phyloP scores from a whole-genome alignment of 768 basidiomycete genomes.

The Leccinum aurantiacum region DNA sequence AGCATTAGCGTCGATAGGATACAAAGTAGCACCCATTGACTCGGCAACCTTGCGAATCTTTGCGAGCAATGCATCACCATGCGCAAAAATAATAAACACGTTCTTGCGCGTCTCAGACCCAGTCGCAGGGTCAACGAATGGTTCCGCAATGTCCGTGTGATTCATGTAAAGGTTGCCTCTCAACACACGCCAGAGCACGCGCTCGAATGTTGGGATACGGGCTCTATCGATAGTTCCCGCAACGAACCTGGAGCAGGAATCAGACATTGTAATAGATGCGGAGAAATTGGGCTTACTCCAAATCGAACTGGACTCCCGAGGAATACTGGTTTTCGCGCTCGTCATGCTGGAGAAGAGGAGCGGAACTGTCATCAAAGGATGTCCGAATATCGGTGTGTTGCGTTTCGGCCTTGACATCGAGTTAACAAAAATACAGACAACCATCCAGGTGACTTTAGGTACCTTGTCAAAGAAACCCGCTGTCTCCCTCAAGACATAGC shows the following conservation, averaged over 20 bases:
- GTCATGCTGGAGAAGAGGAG: slow-evolving; percentile 88
- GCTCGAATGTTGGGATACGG: slow-evolving; percentile 91
- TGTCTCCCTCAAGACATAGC: slow-evolving; percentile 93
- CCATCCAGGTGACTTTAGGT: slow-evolving; percentile 18
- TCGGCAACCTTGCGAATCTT: slow-evolving; percentile 99
- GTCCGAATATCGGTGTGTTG: slow-evolving; percentile 78
- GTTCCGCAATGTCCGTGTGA: slow-evolving; percentile 90
- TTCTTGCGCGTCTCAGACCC: slow-evolving; percentile 90
- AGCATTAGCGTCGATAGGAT: slow-evolving; percentile 92
- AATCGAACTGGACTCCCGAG: slow-evolving; percentile 67
- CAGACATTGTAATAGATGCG: not conserved
- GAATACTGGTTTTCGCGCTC: slow-evolving; percentile 73
- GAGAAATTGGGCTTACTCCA: slow-evolving; percentile 61
- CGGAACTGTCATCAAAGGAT: slow-evolving; percentile 90
- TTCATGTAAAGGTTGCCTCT: slow-evolving; percentile 99
- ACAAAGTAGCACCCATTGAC: slow-evolving; percentile 97
- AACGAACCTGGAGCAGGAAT: slow-evolving; percentile 65
- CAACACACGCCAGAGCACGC: slow-evolving; percentile 96
- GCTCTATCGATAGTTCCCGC: slow-evolving; percentile 95
- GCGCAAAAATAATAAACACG: slow-evolving; percentile 99
- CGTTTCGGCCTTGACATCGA: slow-evolving; percentile 60
- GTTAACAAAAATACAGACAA: slow-evolving; percentile 8
- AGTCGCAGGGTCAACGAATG: slow-evolving; percentile 85
- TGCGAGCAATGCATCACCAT: slow-evolving; percentile 86
- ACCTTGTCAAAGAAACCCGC: slow-evolving; percentile 94